Conservation (phyloP, 495 filamentous ascomycete species). For the Pseudomonodictys pantanalensis region DNA sequence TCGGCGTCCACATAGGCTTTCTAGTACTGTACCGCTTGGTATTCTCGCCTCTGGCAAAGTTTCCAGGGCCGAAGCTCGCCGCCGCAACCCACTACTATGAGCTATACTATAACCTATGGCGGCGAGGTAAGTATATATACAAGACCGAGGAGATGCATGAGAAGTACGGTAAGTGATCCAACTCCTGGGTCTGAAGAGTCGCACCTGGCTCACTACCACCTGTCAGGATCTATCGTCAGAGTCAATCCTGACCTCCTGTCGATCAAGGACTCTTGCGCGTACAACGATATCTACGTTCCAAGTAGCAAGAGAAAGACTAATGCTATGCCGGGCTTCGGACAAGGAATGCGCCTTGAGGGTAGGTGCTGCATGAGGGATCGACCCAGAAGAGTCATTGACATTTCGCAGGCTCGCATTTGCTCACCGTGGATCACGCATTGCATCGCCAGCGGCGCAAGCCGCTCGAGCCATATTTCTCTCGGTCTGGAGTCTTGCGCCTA, state of each 20-base stretch:
- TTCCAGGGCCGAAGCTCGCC: conserved; percentile 15
- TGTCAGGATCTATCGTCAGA: conserved; percentile 29
- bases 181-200: too few relatives aligned
- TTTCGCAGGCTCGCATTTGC: not conserved
- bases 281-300: conserved; percentile 23
- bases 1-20: too few relatives aligned
- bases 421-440: conserved; percentile 12
- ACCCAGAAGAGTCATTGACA: not conserved
- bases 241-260: conserved; percentile 23
- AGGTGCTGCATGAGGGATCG: not conserved
- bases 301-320: conserved; percentile 1
- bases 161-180: conserved; percentile 18
- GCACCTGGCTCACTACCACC: too few relatives aligned
- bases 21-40: conserved; percentile 11
- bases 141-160: conserved; percentile 14
- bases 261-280: conserved; percentile 16
- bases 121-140: conserved; percentile 12
- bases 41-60: conserved; percentile 16
- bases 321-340: conserved; percentile 13
- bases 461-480: conserved; percentile 24
- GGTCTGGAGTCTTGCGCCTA: not conserved
- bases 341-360: conserved; percentile 9
- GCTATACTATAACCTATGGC: conserved; percentile 5
- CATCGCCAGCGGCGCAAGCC: conserved; percentile 18
- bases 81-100: conserved; percentile 11